Percentiles rank a stretch among this genome's conserved stretches.
phyloP scores from a whole-genome alignment of 148 eudicot species.

The Silene latifolia region DNA sequence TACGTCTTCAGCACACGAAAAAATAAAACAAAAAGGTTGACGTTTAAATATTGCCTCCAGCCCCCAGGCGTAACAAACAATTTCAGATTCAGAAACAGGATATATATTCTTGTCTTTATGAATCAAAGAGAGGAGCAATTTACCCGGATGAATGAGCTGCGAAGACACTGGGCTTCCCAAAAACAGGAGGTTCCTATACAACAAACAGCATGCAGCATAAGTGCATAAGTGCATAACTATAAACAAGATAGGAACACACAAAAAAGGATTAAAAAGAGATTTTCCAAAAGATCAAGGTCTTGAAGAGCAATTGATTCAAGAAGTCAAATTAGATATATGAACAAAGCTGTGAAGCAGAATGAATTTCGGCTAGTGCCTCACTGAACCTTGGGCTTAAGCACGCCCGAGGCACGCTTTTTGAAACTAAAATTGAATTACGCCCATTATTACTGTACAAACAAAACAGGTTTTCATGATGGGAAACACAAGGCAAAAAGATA shows the following conservation, averaged over 20 bases:
- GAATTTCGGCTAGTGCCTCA: neutral
- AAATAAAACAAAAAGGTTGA: neutral
- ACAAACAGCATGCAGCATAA: constrained; percentile 11
- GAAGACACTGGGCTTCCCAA: constrained; percentile 70
- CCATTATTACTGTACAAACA: neutral
- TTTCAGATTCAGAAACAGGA: neutral
- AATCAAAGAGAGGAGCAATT: constrained; percentile 18
- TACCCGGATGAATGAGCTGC: constrained; percentile 68
- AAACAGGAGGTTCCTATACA: constrained; percentile 66
- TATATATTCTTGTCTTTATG: neutral
- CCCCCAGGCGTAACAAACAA: neutral
- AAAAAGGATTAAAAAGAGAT: neutral
- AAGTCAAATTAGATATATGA: constrained; percentile 7
- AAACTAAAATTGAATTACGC: neutral
- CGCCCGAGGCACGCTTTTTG: neutral
- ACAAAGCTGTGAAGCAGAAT: neutral
- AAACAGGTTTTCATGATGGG: neutral
- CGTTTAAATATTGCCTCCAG: neutral
- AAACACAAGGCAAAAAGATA: no score
- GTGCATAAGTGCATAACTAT: neutral
- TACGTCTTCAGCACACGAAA: no score
- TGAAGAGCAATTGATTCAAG: neutral
- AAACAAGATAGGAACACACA: constrained; percentile 5
- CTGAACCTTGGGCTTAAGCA: neutral
- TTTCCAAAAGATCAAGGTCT: neutral